Base-by-base conservation (phyloP, 768 basidiomycete genomes). In the Podaxis mareebaensis region DNA sequence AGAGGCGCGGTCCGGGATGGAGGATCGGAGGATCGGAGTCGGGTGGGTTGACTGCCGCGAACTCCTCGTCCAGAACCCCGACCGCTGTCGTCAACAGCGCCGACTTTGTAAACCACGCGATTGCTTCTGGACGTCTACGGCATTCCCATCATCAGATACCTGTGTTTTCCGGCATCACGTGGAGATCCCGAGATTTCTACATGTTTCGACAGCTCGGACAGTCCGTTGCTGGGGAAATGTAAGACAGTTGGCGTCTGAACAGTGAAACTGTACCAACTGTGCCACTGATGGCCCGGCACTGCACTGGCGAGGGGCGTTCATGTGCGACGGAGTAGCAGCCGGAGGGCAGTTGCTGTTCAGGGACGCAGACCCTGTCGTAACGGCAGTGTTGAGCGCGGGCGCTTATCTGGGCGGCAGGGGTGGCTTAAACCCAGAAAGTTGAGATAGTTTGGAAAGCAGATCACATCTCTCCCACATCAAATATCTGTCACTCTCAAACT, bases 391-490 rank as follows among this genome's bases (percentile, higher is more conserved):
- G 11, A 24, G 49, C 49, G 38, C 30, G 12, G 26, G 49, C 59
- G 59, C 48, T 38, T 60, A 60, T 60, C 36, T 56, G 49, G 49
- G 13, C 49, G 49, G 22, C 49, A 44, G 42, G 42, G 42, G 15
- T 24, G 11, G 22, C 22, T 51, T 28, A 11, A 24, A 46, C 44
- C 44, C 44, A 46, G 44, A 22, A 22, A 10, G 49, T 28, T 5
- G 49, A 38, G 42, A 58, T 30, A 46, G 15, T 42, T 30, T 46
- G 17, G 42, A 46, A n/a, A 22, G 12, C 13, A 60, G 49, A 60
- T 49, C 53, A 33, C 40, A 62, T 62, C 53, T 55, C 53, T 54
- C 42, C 15, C 38, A 52, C 61, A 62, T 62, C 61, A 61, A 61
- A 62, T 65, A 65, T 52, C 58, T 56, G 52, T 60, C 64, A 60